Evolutionary conservation across 192 early-diverging fungal genomes (phyloP).

Genomic region (Backusella circina): DNA sequence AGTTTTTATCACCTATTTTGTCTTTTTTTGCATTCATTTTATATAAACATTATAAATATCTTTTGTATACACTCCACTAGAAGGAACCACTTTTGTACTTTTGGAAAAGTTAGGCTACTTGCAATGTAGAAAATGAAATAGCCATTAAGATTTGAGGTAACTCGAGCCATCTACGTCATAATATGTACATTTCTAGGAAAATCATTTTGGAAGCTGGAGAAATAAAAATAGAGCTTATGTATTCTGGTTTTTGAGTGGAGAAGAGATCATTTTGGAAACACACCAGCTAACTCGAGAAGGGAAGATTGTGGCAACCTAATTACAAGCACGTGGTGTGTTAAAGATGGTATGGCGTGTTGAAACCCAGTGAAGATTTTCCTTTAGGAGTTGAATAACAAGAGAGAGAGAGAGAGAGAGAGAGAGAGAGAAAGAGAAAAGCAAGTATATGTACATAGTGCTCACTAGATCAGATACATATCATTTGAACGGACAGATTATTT

Average conservation of each 20-base stretch:
- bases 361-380: not conserved
- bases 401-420: too few relatives aligned
- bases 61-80: too few relatives aligned
- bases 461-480: not conserved
- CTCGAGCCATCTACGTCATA: not conserved
- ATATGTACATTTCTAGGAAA: not conserved
- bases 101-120: too few relatives aligned
- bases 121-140: too few relatives aligned
- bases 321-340: not conserved
- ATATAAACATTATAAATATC: not conserved
- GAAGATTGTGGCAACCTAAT: not conserved
- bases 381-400: not conserved
- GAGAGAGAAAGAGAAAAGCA: too few relatives aligned
- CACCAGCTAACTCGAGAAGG: not conserved
- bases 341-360: not conserved
- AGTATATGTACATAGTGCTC: not conserved
- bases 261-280: not conserved
- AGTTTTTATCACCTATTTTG: not conserved
- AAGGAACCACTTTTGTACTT: too few relatives aligned
- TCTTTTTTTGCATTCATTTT: not conserved
- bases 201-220: not conserved
- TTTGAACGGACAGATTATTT: too few relatives aligned
- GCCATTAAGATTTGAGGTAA: not conserved
- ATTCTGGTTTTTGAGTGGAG: not conserved
- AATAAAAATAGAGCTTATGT: not conserved